phyloP scores from a whole-genome alignment of 352 stramenopile genomes.

The Globisporangium polare region DNA sequence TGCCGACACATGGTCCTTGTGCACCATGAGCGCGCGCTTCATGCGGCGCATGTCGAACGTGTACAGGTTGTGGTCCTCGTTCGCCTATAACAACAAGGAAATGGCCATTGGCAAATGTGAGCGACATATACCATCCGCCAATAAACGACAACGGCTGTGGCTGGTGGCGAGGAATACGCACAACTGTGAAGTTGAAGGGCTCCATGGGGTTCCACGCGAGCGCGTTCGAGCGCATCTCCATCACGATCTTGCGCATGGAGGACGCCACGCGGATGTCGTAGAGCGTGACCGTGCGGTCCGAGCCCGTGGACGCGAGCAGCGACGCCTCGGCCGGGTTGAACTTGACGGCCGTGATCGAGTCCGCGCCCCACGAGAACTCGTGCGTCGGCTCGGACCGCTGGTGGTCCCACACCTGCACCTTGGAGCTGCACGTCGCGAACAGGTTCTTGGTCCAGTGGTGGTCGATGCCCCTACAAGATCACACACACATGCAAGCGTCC shows the following conservation, averaged over 20 bases:
- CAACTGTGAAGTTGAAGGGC: slow-evolving; percentile 98
- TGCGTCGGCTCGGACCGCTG: slow-evolving; percentile 91
- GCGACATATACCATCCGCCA: neutral
- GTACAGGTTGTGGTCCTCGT: slow-evolving; percentile 99
- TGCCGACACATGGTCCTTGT: slow-evolving; percentile 98
- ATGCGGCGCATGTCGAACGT: slow-evolving; percentile 99
- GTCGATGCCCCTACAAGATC: slow-evolving; percentile 93
- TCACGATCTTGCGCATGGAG: slow-evolving; percentile 96
- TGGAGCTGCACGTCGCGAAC: slow-evolving; percentile 90
- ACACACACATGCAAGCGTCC: slow-evolving; percentile 12
- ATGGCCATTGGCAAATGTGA: neutral
- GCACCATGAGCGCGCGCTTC: slow-evolving; percentile 90
- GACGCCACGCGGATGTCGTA: slow-evolving; percentile 91
- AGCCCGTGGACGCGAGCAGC: slow-evolving; percentile 94
- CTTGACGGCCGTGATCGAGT: slow-evolving; percentile 93
- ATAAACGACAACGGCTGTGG: neutral
- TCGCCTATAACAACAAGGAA: slow-evolving; percentile 55
- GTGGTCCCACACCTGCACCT: slow-evolving; percentile 97
- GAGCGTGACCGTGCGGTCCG: slow-evolving; percentile 91
- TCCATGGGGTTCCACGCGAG: slow-evolving; percentile 99
- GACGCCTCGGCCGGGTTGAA: slow-evolving; percentile 96
- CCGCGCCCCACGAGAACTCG: slow-evolving; percentile 91
- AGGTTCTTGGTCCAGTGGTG: slow-evolving; percentile 95
- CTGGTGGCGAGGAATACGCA: slow-evolving; percentile 22
- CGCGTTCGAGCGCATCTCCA: slow-evolving; percentile 96